Conservation (phyloP, 2,329 filamentous ascomycete genomes). For the Calonectria crousiana region DNA sequence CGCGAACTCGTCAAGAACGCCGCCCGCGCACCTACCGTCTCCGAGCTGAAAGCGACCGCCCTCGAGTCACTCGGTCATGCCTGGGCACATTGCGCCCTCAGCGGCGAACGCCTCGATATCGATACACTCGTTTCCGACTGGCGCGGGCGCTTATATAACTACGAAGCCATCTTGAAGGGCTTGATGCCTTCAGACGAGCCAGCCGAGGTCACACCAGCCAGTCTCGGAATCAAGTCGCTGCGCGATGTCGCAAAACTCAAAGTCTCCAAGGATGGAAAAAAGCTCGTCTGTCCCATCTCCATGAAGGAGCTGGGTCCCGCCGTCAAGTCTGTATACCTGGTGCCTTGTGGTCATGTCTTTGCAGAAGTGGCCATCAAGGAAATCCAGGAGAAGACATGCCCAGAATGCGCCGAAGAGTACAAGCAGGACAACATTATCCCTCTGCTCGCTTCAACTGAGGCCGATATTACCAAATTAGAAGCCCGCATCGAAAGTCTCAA, state of each 20-base stretch:
- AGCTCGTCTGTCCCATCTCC: constrained; percentile 88
- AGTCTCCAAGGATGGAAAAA: constrained; percentile 67
- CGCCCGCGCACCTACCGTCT: constrained; percentile 82
- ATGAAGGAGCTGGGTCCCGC: constrained; percentile 85
- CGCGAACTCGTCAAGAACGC: constrained; percentile 96
- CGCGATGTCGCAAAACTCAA: constrained; percentile 90
- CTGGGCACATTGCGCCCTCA: constrained; percentile 92
- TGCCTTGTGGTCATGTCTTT: constrained; percentile 96
- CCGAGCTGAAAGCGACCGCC: constrained; percentile 89
- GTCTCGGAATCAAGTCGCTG: constrained; percentile 78
- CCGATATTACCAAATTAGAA: constrained; percentile 77
- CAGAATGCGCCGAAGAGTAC: constrained; percentile 83
- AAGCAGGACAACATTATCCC: constrained; percentile 82
- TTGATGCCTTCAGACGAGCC: constrained; percentile 72
- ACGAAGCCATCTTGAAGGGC: constrained; percentile 83
- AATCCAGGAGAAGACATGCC: constrained; percentile 72
- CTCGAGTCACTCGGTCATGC: constrained; percentile 87
- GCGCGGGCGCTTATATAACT: constrained; percentile 90
- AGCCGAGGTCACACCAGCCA: constrained; percentile 57
- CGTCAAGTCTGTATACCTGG: constrained; percentile 86
- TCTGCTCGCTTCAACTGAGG: constrained; percentile 78
- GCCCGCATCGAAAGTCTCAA: constrained; percentile 77
- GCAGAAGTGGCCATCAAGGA: constrained; percentile 87
- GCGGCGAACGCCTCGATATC: constrained; percentile 76
- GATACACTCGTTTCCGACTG: constrained; percentile 87